A percentile compares a stretch with the other conserved stretches of the same genome.
These are phyloP conservation scores for Coemansia sp. DNA, from an alignment of 192 early-diverging fungal genomes.

Conservation along the genomic window DNA sequence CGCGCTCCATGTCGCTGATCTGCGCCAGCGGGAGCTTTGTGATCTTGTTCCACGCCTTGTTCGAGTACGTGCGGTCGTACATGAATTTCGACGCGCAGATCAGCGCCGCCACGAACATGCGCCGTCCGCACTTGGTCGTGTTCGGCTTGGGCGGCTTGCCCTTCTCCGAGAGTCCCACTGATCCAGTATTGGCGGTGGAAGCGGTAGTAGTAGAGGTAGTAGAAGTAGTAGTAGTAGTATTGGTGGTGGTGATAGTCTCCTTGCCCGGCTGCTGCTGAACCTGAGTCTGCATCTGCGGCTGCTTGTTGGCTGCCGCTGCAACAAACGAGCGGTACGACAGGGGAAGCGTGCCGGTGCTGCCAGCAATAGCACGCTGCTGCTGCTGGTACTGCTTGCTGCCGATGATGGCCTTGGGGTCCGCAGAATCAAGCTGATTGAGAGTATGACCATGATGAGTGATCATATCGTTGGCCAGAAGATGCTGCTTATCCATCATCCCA, in stretches of 20 bases:
- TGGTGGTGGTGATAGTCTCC: not conserved
- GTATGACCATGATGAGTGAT: constrained; percentile 22
- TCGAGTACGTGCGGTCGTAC: constrained; percentile 81
- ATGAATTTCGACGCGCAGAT: constrained; percentile 87
- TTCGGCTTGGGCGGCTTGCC: constrained; percentile 41
- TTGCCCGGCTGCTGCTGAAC: constrained; percentile 8
- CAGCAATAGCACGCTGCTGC: constrained; percentile 20
- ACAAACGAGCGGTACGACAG: constrained; percentile 41
- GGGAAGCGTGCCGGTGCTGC: constrained; percentile 26
- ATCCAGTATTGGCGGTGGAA: not conserved
- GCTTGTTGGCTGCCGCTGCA: not conserved
- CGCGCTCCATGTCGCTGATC: constrained; percentile 80
- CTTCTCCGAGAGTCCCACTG: too few species aligned
- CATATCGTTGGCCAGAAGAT: constrained; percentile 37
- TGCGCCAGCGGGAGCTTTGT: constrained; percentile 72
- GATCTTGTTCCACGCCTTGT: constrained; percentile 85
- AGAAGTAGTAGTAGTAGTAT: too few species aligned
- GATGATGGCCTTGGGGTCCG: constrained; percentile 21
- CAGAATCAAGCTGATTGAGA: constrained; percentile 1
- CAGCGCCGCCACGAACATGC: constrained; percentile 82
- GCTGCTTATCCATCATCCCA: constrained; percentile 35
- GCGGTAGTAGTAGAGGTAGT: not conserved
- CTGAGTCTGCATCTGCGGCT: not conserved
- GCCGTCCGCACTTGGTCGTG: constrained; percentile 67
- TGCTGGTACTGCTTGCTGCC: not conserved